Base-by-base conservation (phyloP, 306 rosid genomes). In the Medicago ruthenica region DNA sequence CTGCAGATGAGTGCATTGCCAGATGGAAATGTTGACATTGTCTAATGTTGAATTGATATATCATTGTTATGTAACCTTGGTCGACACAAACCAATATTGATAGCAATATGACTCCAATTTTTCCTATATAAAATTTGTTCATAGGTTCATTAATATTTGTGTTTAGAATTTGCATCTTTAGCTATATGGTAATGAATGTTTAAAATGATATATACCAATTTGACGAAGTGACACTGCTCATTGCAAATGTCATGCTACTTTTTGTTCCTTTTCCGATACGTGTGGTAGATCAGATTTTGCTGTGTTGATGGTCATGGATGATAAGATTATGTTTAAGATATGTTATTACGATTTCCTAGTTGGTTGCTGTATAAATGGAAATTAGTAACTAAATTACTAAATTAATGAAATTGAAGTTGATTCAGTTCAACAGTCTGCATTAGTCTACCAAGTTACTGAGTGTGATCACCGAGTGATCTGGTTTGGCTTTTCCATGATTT, bases 1-100 rank as follows among this genome's bases (percentile, higher is more conserved):
- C 73, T 90, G 89, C 98, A 87, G 85, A 92, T 90, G 95, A 90
- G 82, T 81, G 57, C 93, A 10, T 80, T 88, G 76, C 97, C 97
- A 44, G 80, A 83, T 22, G 87, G 83, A 72, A 88, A 85, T 83
- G 88, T 84, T 69, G 98, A 95, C 78, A 67, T 95, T 58, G 96
- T 90, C 44, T 90, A 80, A 81, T 80, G 59, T 78, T 70, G 11
- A 61, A 27, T 57, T 39, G 70, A 68, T 79, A 79, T 64, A 63
- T 80, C 66, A 10, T 22, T 67, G 76, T 76, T 72, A 80, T 77
- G 86, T 76, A 70, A 65, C 79, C 31, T 27, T 27, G 31, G 70
- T 82, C 77, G 76, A 58, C 74, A 40, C 51, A 67, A 67, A 60
- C 84, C 36, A 48, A 58, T 78, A 67, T 75, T 64, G 41, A 45